Base-by-base conservation (phyloP, 2,329 filamentous ascomycete genomes). In the Penicillium sp. region DNA sequence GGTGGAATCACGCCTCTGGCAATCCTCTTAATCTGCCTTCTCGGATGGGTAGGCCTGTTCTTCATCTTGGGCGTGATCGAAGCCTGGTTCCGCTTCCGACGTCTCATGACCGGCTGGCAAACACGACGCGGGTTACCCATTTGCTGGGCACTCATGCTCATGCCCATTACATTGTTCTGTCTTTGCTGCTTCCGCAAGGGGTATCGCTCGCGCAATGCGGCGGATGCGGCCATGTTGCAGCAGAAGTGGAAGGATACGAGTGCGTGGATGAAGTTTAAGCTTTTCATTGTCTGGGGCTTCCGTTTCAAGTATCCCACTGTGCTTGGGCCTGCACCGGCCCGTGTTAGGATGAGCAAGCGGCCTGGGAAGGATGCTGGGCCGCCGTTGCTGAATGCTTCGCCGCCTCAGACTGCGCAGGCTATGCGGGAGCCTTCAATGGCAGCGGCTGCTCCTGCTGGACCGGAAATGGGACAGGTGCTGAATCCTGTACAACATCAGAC, bases 101-200 rank as follows among this genome's bases (percentile, higher is more conserved):
- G 64, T 4, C 54, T 67, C 20, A 66, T 66, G 63, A 65, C 57
- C 3, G 65, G 65, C 42, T 67, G 64, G 65, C 64, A 66, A 40
- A 62, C 65, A 3, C 58, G 64, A 1, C 64, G 65, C n/a, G 65
- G 65, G 2, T 35, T 67, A 2, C 65, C 65, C 1, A 47, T 66
- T 8, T 63, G 55, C 42, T 67, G 65, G 65, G 54, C 56, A 8
- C 47, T 67, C 31, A 50, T 53, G 1, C 45, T 60, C 13, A 51
- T 66, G 13, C 56, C 63, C 2, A 29, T 63, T 5, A 56, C 56
- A 1, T 40, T 61, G 1, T 37, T 61, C 20, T 58, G 58, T 24
- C 49, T 65, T 4, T 61, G 39, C 18, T 66, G 53, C 24, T 62
- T 59, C 44, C 56, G 61, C 1, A 65, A 58, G 46, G 65, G 65